Conservation (phyloP, 352 stramenopile genomes). For the Globisporangium recalcitrans region DNA sequence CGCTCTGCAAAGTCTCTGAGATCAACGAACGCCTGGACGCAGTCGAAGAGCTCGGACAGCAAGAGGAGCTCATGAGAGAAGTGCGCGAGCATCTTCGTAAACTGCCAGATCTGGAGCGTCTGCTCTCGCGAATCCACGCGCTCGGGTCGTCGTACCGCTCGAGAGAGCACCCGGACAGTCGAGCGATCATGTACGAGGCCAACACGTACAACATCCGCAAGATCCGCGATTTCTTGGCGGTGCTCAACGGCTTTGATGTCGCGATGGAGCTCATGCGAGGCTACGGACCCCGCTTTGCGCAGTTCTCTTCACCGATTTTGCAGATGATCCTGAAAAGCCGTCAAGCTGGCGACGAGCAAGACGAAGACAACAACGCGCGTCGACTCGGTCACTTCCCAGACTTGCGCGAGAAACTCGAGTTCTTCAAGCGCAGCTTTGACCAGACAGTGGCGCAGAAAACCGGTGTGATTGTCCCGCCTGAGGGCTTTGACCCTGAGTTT, state of each 20-base stretch:
- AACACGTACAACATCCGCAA: constrained; percentile 97
- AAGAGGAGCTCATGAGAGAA: constrained; percentile 68
- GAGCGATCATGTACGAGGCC: constrained; percentile 97
- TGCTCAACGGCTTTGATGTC: constrained; percentile 88
- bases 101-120: constrained; percentile 94
- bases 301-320: constrained; percentile 53
- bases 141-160: constrained; percentile 87
- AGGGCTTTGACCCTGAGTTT: constrained; percentile 93
- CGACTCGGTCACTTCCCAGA: constrained; percentile 81
- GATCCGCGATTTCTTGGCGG: constrained; percentile 90
- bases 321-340: constrained; percentile 47
- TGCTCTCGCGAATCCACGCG: constrained; percentile 95
- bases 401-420: constrained; percentile 90
- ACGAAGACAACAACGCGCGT: background rate
- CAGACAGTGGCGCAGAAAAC: constrained; percentile 86
- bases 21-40: constrained; percentile 96
- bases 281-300: constrained; percentile 65
- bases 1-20: constrained; percentile 90
- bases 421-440: constrained; percentile 97
- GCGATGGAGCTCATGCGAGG: constrained; percentile 80
- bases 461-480: constrained; percentile 90
- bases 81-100: constrained; percentile 83
- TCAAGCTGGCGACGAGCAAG: background rate
- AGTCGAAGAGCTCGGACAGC: constrained; percentile 91
- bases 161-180: constrained; percentile 91